These are phyloP conservation scores for Cucurbita maxima DNA, from an alignment of 306 rosid species.

Conservation along the genomic window DNA sequence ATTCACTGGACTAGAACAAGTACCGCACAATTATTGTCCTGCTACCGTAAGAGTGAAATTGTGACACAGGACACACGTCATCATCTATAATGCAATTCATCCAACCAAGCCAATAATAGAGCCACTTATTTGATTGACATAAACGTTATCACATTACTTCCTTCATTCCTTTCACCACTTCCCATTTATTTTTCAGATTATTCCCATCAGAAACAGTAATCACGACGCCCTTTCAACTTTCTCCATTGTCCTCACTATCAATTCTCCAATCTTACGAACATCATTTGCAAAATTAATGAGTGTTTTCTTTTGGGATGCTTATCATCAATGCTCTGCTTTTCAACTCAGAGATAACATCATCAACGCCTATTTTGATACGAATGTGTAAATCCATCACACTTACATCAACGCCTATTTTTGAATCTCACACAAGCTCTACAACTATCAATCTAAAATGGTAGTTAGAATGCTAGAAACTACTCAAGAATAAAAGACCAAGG, in stretches of 20 bases:
- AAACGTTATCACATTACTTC: too few species aligned
- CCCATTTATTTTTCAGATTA: conserved; percentile 75
- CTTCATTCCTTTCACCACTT: conserved; percentile 97
- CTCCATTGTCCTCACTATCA: conserved; percentile 92
- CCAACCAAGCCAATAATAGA: too few species aligned
- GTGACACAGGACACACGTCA: too few species aligned
- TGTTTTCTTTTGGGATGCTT: conserved; percentile 79
- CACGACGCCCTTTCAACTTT: conserved; percentile 93
- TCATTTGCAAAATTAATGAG: conserved; percentile 93
- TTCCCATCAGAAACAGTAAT: conserved; percentile 88
- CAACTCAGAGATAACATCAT: conserved; percentile 65
- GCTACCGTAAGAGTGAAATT: too few species aligned
- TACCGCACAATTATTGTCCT: too few species aligned
- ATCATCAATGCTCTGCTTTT: conserved; percentile 74
- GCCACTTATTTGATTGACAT: too few species aligned
- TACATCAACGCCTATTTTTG: conserved; percentile 21
- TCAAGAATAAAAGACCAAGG: too few species aligned
- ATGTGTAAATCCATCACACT: conserved; percentile 81
- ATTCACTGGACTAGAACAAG: too few species aligned
- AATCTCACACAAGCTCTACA: too few species aligned
- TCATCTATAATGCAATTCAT: too few species aligned
- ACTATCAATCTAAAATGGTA: too few species aligned
- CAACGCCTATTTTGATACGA: conserved; percentile 79
- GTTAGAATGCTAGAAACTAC: too few species aligned
- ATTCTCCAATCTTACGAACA: conserved; percentile 73